A percentile compares a stretch with the other conserved stretches of the same genome.
Evolutionary conservation across 1,284 basidiomycete species (phyloP).

Genomic region (Tilletiopsis washingtonensis): DNA sequence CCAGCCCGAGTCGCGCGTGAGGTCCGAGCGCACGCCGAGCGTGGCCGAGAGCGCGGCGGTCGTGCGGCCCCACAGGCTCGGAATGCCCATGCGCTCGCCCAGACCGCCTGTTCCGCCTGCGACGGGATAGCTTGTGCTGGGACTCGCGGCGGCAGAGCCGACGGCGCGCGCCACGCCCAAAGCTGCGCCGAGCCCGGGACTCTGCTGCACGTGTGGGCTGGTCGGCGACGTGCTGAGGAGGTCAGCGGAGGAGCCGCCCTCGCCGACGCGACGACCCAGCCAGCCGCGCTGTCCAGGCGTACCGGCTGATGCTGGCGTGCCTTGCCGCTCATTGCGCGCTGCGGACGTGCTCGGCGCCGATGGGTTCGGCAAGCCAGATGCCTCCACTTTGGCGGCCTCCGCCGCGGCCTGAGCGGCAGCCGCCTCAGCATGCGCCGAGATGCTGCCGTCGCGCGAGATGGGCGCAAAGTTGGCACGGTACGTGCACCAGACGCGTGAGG

Average conservation of each 20-base stretch:
- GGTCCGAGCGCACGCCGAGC: slow-evolving; percentile 50
- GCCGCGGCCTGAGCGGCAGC: slow-evolving; percentile 15
- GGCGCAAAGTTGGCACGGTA: slow-evolving; percentile 42
- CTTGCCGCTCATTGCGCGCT: too few relatives aligned
- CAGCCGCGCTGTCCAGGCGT: slow-evolving; percentile 9
- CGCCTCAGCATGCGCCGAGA: slow-evolving; percentile 33
- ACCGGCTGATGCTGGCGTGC: too few relatives aligned
- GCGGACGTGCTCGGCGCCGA: not conserved
- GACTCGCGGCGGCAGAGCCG: not conserved
- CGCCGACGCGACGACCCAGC: slow-evolving; percentile 23
- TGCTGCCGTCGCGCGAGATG: slow-evolving; percentile 40
- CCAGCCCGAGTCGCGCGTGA: slow-evolving; percentile 93
- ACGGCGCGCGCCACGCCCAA: not conserved
- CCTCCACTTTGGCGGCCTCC: not conserved
- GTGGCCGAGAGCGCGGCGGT: slow-evolving; percentile 35
- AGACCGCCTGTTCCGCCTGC: slow-evolving; percentile 6
- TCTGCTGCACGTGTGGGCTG: too few relatives aligned
- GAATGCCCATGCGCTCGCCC: slow-evolving; percentile 40
- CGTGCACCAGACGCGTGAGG: slow-evolving; percentile 42
- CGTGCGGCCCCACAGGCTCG: slow-evolving; percentile 31
- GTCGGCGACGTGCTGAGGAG: not conserved
- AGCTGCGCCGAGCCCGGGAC: slow-evolving; percentile 12
- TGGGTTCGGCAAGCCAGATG: too few relatives aligned
- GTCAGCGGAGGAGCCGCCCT: slow-evolving; percentile 6
- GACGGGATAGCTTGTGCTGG: not conserved